Base-by-base conservation (phyloP, 768 basidiomycete species). In the Phylloporus scabripes region DNA sequence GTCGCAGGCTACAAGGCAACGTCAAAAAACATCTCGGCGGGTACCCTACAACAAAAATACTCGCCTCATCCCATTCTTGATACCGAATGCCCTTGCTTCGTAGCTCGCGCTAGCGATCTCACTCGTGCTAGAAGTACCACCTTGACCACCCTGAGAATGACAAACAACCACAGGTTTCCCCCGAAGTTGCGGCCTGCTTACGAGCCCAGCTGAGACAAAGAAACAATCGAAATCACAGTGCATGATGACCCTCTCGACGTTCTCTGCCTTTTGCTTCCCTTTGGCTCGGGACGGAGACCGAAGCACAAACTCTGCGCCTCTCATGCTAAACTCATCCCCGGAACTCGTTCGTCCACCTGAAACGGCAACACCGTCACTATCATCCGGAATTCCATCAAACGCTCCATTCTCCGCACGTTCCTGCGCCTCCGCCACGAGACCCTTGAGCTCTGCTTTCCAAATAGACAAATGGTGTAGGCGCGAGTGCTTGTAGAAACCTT, bases 181-280 rank as follows among this genome's bases (percentile, higher is more conserved):
- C 46, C 80, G 80, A 39, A 96, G 68, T 51, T 95, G 79, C 0
- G 92, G 90, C 2, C 92, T 74, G 49, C 75, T 81, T 2, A 89
- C 74, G 44, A 94, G 69, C 0, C 92, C 91, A n/a, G 85, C 95
- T 1, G 89, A 84, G 10, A 97, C 94, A 62, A 99, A 99, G 74
- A 97, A 98, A 54, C 85, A 92, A 60, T 99, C 96, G 55, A 98
- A 97, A 65, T 93, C 91, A 56, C 87, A 90, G 59, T 93, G 91
- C 87, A 93, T 89, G 59, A 92, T 86, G 9, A 88, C 80, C 14
- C 77, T 75, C 37, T 82, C 77, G 29, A 74, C 56, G 17, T 73
- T 70, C 23, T 73, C 68, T 3, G 73, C 75, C 29, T 73, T 73
- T 36, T 74, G 76, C 55, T 83, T 83, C 59, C 74, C 77, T 52